Percentiles rank a stretch among this genome's conserved stretches.
phyloP scores from a whole-genome alignment of 164 flowering plant species.

The Tinospora cordifolia region DNA sequence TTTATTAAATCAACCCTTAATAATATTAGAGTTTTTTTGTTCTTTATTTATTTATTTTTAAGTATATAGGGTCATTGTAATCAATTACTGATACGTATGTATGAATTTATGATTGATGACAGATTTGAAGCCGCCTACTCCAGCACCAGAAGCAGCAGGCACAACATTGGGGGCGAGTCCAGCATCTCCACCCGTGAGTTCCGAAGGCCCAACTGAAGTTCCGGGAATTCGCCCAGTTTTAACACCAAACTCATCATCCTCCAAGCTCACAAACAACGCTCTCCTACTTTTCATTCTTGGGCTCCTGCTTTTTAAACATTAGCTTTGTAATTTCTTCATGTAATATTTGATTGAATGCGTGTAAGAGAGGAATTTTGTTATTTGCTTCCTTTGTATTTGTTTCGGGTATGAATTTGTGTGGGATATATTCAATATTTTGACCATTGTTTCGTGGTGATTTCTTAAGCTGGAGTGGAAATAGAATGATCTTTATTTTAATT shows the following conservation, averaged over 20 bases:
- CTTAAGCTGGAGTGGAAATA: no score
- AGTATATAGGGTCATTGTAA: no score
- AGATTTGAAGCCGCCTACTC: slow-evolving; percentile 24
- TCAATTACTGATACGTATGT: no score
- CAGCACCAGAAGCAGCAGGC: slow-evolving; percentile 38
- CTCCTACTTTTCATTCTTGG: slow-evolving; percentile 32
- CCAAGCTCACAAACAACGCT: slow-evolving; percentile 21
- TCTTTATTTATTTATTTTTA: no score
- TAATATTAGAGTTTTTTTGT: no score
- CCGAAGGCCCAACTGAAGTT: slow-evolving; percentile 24
- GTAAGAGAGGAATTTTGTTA: neutral
- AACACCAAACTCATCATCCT: slow-evolving; percentile 40
- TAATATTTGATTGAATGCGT: neutral
- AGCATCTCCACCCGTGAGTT: slow-evolving; percentile 28
- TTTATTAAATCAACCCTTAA: no score
- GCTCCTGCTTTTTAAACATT: slow-evolving; percentile 10
- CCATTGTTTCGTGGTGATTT: neutral
- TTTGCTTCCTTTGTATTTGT: neutral
- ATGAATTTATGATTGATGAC: neutral
- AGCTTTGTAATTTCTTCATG: neutral
- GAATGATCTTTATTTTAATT: no score
- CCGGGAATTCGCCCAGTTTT: slow-evolving; percentile 37
- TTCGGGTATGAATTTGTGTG: neutral
- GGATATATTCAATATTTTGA: neutral
- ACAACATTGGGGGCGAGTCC: slow-evolving; percentile 27